Evolutionary conservation across 805 yeast species (phyloP).

Genomic region (Saccharomycopsis malanga): DNA sequence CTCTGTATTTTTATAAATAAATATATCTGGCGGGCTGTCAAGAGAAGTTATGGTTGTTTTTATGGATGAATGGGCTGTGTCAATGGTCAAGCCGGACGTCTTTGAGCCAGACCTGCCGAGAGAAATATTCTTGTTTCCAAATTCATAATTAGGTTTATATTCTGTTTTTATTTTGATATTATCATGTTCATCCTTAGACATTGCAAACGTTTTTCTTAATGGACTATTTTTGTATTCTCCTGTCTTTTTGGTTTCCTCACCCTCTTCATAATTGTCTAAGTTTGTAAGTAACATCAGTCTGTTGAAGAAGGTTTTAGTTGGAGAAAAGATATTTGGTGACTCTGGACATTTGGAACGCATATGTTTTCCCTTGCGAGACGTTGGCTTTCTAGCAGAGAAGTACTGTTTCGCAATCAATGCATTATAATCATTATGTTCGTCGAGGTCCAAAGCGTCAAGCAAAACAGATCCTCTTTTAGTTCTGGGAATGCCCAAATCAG

Average conservation of each 20-base stretch:
- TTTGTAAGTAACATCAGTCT: too few relatives aligned
- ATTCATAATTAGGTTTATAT: too few relatives aligned
- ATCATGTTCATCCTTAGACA: not conserved
- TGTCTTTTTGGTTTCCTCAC: too few relatives aligned
- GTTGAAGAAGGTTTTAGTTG: conserved; percentile 1
- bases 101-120: not conserved
- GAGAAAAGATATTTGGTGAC: conserved; percentile 2
- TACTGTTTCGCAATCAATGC: conserved; percentile 13
- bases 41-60: conserved; percentile 10
- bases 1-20: not conserved
- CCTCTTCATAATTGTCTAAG: too few relatives aligned
- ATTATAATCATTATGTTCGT: conserved; percentile 17
- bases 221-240: not conserved
- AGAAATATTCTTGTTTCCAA: too few relatives aligned
- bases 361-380: too few relatives aligned
- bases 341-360: too few relatives aligned
- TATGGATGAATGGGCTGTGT: conserved; percentile 3
- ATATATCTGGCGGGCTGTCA: conserved; percentile 2
- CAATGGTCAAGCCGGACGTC: not conserved
- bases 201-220: not conserved
- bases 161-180: too few relatives aligned
- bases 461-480: conserved; percentile 18
- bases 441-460: not conserved
- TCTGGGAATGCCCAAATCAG: conserved; percentile 19
- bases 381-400: conserved; percentile 2